Evolutionary conservation across 2,329 filamentous ascomycete species (phyloP), one percentile per base, ranked within the genome.

Genomic region (Biscogniauxia sp.): DNA sequence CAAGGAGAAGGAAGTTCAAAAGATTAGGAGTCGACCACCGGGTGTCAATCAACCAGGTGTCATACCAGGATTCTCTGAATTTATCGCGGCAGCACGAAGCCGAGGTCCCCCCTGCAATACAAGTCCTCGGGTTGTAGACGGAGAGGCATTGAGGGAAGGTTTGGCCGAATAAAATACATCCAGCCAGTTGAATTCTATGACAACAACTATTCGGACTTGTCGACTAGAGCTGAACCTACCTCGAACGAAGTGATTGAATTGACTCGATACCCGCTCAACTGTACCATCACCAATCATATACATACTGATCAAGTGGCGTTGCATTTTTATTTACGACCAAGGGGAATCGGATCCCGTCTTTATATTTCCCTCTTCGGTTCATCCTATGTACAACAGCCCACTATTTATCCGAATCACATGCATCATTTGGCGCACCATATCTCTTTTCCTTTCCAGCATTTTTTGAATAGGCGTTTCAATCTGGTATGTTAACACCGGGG

Each of bases 41-140:
- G 91, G 91, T 0, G 92, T 95, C 71, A 95, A 95, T 69, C 91
- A 94, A 71, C 82, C 85, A 1, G 91, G 91, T 0, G 82, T 86
- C 0, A 88, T 95, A 51, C 85, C 89, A 0, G 91, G 91, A 0
- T 89, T 94, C 65, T 80, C 85, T 25, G 80, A 84, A 58, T 85
- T 83, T 66, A 79, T 81, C 74, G 76, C 79, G 1, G 75, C 79
- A 1, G 78, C 75, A 70, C 84, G 76, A 74, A 84, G 74, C 70
- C 84, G 76, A 73, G 79, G 74, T 41, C 77, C 84, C 1, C 82
- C 85, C 2, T 80, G 82, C 41, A 82, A 82, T 61, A 83, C 90
- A 11, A 81, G 83, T 17, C 78, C 88, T 0, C 81, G 84, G 25
- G 75, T 74, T 1, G 73, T 91, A 20, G 86, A 91, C 69, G 79